Evolutionary conservation across 208 protist genomes (phyloP), one percentile per base, ranked within the genome.

Genomic region (Leishmania martiniquensis): DNA sequence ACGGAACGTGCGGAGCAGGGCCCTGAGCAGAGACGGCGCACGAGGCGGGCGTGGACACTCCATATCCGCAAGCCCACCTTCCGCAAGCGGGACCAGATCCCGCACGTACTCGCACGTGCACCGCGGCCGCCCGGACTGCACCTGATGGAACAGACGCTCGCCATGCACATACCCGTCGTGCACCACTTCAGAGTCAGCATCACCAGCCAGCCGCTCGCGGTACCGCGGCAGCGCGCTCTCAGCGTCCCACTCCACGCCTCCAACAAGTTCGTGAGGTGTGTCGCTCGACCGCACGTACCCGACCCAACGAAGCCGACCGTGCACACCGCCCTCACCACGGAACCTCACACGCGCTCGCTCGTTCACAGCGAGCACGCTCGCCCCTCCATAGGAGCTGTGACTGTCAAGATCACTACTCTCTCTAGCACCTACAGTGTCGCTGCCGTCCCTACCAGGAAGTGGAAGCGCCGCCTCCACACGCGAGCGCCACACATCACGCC

Each of bases 191-290:
- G 20, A 65, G 4, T 13, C 72, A 2, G 44, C 45, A 39, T 83
- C 78, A 13, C 39, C 72, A 39, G 12, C 15, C 37, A 70, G 15
- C 13, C 65, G n/a, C 42, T 4, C 15, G 51, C 76, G 70, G 71
- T 78, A 75, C 52, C 4, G 60, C 78, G 70, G 72, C 55, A 75
- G 68, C 71, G 57, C 72, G 57, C 63, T 77, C 32, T 59, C 72
- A 15, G 75, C 75, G 45, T 83, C 75, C 89, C 91, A 95, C 85
- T 91, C 87, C 74, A 95, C 88, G 2, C 91, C 91, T 0, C 88
- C 89, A 47, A 84, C 79, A 51, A 93, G 74, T 32, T 52, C 73
- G 65, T 80, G 55, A 51, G 74, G 82, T 44, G 66, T 74, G 34
- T 87, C 85, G 68, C 87, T 83, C 70, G 87, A 87, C 25, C 75